Base-by-base conservation (phyloP, 2,329 filamentous ascomycete species). In the Cadophora sp. region DNA sequence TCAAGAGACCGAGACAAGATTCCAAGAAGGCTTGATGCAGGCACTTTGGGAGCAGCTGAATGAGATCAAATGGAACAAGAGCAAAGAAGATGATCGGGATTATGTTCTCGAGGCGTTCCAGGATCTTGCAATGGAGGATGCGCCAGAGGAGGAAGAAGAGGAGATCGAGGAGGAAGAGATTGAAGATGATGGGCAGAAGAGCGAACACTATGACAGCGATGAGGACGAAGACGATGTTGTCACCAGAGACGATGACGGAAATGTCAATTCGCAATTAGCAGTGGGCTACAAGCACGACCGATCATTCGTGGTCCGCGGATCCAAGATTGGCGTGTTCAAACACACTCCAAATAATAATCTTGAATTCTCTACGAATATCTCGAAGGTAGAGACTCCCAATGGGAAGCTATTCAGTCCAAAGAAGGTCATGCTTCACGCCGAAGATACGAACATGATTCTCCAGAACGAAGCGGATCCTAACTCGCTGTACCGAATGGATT, bases 291-390 rank as follows among this genome's bases (percentile, higher is more conserved):
- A 97, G 80, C 92, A 97, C 72, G 96, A 99, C 78, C 89, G 96
- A 67, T 98, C 96, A 0, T 99, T 98, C 74, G 96, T 99, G 65
- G 94, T 99, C 51, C 91, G 96, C 70, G 96, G 96, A 39, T 96
- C 94, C 74, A 97, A 98, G 85, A 99, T 99, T 78, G 96, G 96
- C 64, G 96, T 99, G 48, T 99, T 99, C 86, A 98, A 96, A 79
- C 96, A 99, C 77, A 97, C 94, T 0, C 84, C 89, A 0, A 92
- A 97, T 81, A 96, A 98, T 78, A 90, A 95, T 72, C 86, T 99
- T 18, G 92, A 98, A 78, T 99, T 98, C 79, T 93, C 93, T 14
- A 99, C 96, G 68, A 98, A 94, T 71, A 99, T 99, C 75, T 97
- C 93, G 68, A 97, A 96, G 80, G 93, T 99, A 60, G 90, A 94